These are phyloP conservation scores for Pythium sukuiense DNA, from an alignment of 352 stramenopile species.

Conservation along the genomic window DNA sequence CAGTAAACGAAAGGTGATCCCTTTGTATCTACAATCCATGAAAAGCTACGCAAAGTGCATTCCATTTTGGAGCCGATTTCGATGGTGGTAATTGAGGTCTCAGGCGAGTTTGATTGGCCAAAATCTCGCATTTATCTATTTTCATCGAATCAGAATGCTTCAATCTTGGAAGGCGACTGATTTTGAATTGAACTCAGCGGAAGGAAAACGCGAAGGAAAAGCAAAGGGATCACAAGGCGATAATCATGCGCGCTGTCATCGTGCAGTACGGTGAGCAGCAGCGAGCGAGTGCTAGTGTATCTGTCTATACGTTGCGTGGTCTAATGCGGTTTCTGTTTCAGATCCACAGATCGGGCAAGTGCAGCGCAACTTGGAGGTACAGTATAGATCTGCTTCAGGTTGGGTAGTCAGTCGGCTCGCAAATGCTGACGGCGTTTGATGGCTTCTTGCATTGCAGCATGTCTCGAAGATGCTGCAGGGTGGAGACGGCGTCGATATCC, in stretches of 20 bases:
- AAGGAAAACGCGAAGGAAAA: not conserved
- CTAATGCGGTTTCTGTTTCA: constrained; percentile 17
- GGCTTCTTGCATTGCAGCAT: constrained; percentile 36
- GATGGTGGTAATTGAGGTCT: not conserved
- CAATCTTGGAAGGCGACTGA: too few species aligned
- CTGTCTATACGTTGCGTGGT: not conserved
- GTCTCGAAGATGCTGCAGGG: constrained; percentile 62
- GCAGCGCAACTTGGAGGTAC: constrained; percentile 68
- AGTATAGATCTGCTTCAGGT: not conserved
- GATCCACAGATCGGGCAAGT: constrained; percentile 71
- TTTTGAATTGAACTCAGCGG: not conserved
- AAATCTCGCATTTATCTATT: not conserved
- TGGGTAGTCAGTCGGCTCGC: not conserved
- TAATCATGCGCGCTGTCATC: constrained; percentile 65
- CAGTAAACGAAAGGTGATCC: not conserved
- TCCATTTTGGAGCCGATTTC: not conserved
- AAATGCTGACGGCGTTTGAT: not conserved
- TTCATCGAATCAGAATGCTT: not conserved
- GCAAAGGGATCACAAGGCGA: not conserved
- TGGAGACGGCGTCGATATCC: constrained; percentile 57
- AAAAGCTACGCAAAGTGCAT: not conserved
- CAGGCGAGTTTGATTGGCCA: not conserved
- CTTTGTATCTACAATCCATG: not conserved
- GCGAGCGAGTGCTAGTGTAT: not conserved
- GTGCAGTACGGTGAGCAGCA: constrained; percentile 69